Percentiles rank a stretch among this genome's conserved stretches.
Evolutionary conservation across 208 protist genomes (phyloP).

Genomic region (Trypanosoma theileri): DNA sequence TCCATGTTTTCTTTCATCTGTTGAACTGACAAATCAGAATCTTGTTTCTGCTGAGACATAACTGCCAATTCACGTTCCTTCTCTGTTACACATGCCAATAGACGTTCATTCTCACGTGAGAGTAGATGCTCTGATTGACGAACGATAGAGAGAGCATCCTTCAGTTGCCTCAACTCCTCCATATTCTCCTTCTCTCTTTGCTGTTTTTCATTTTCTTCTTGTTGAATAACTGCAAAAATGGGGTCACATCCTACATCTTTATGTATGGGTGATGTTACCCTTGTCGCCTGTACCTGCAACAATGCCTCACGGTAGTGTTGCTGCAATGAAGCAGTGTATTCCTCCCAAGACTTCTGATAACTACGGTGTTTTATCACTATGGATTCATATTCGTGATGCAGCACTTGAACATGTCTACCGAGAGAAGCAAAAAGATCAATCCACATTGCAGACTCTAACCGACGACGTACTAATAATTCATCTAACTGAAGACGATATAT

Average conservation of each 20-base stretch:
- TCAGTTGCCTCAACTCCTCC: constrained; percentile 32
- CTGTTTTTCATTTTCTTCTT: constrained; percentile 20
- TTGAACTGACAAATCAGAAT: constrained; percentile 1
- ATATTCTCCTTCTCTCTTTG: no score
- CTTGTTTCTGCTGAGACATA: constrained; percentile 7
- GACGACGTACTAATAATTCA: constrained; percentile 19
- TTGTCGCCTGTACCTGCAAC: constrained; percentile 4
- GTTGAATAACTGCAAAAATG: not conserved
- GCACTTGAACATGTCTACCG: not conserved
- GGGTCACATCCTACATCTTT: constrained; percentile 25
- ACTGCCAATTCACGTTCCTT: constrained; percentile 39
- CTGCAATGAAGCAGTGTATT: constrained; percentile 33
- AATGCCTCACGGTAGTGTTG: constrained; percentile 18
- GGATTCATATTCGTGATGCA: constrained; percentile 12
- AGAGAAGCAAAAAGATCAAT: not conserved
- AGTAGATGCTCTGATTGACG: constrained; percentile 40
- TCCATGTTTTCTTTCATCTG: constrained; percentile 30
- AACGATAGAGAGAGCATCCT: constrained; percentile 36
- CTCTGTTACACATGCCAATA: constrained; percentile 33
- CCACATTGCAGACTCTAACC: constrained; percentile 20
- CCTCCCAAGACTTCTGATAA: constrained; percentile 39
- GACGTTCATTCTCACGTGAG: constrained; percentile 54
- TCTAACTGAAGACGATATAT: constrained; percentile 18
- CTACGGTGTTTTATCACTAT: constrained; percentile 28
- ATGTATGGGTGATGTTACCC: not conserved